A percentile compares a stretch with the other conserved stretches of the same genome.
These are phyloP conservation scores for Solanum hybrid DNA, from an alignment of 305 asterid genomes.

Conservation along the genomic window DNA sequence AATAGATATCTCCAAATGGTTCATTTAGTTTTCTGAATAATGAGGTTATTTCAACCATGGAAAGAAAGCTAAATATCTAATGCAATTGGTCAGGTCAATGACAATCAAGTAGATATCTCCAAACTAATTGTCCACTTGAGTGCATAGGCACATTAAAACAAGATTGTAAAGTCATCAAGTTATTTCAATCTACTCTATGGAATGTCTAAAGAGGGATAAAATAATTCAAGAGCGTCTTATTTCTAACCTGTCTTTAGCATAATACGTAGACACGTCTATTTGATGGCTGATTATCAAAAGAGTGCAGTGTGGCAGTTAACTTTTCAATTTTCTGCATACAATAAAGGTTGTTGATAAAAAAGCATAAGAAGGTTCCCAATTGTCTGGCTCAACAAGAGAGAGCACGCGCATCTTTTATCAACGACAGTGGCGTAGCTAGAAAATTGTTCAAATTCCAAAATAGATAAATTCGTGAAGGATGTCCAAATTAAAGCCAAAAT, in stretches of 20 bases:
- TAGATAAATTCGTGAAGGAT: background rate
- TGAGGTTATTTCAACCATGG: background rate
- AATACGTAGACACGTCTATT: conserved; percentile 33
- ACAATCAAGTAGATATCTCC: background rate
- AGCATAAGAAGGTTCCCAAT: too few species aligned
- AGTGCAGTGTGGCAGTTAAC: conserved; percentile 41
- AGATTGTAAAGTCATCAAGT: too few species aligned
- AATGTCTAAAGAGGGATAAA: too few species aligned
- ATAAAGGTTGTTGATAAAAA: background rate
- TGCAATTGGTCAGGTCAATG: background rate
- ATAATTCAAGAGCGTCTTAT: background rate
- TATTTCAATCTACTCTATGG: too few species aligned
- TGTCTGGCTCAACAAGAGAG: too few species aligned
- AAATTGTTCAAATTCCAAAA: background rate
- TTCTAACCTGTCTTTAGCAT: conserved; percentile 40
- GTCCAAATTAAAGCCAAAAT: background rate
- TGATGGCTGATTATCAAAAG: conserved; percentile 33
- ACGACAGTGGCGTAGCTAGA: background rate
- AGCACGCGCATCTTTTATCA: background rate
- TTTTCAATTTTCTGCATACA: conserved; percentile 50
- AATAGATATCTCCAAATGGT: background rate
- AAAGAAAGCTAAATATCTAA: background rate
- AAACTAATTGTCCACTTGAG: background rate
- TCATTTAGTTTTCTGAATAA: background rate
- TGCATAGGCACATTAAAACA: too few species aligned